These are phyloP conservation scores for Monilinia vaccinii-corymbosi DNA, from an alignment of 2,329 filamentous ascomycete species.

Conservation along the genomic window DNA sequence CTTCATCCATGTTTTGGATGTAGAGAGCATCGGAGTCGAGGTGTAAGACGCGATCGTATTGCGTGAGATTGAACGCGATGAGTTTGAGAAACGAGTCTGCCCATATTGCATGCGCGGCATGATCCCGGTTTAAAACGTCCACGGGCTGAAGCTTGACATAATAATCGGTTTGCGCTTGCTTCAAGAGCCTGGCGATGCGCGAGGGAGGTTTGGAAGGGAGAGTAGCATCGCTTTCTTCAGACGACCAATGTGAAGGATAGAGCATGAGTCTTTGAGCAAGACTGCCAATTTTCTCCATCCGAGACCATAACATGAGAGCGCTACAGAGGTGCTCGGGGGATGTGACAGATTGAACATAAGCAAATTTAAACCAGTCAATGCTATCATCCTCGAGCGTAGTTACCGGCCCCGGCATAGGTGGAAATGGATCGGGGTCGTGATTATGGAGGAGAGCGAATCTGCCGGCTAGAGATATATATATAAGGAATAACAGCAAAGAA, in stretches of 20 bases:
- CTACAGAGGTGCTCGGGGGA: slow-evolving; percentile 24
- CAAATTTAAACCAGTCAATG: slow-evolving; percentile 23
- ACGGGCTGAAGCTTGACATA: slow-evolving; percentile 22
- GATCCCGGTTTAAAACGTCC: slow-evolving; percentile 17
- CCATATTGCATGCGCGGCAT: slow-evolving; percentile 17
- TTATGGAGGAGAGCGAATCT: slow-evolving; percentile 21
- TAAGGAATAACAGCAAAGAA: slow-evolving; percentile 10
- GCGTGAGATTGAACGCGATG: slow-evolving; percentile 26
- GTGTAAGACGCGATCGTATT: slow-evolving; percentile 21
- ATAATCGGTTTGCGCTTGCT: slow-evolving; percentile 19
- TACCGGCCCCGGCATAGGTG: slow-evolving; percentile 11
- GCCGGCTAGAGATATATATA: slow-evolving; percentile 16
- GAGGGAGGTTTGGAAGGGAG: slow-evolving; percentile 15
- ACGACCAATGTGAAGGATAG: slow-evolving; percentile 24
- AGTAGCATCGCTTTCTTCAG: slow-evolving; percentile 17
- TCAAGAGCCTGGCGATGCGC: slow-evolving; percentile 21
- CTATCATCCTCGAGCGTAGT: slow-evolving; percentile 15
- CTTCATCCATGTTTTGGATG: slow-evolving; percentile 22
- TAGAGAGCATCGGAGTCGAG: slow-evolving; percentile 21
- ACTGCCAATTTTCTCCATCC: slow-evolving; percentile 25
- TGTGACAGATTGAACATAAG: slow-evolving; percentile 26
- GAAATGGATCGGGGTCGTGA: slow-evolving; percentile 14
- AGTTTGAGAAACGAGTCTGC: slow-evolving; percentile 23
- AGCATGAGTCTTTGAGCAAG: slow-evolving; percentile 24
- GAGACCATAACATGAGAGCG: slow-evolving; percentile 24